Conservation (phyloP, 305 asterid genomes). For the Solanum hybrid region DNA sequence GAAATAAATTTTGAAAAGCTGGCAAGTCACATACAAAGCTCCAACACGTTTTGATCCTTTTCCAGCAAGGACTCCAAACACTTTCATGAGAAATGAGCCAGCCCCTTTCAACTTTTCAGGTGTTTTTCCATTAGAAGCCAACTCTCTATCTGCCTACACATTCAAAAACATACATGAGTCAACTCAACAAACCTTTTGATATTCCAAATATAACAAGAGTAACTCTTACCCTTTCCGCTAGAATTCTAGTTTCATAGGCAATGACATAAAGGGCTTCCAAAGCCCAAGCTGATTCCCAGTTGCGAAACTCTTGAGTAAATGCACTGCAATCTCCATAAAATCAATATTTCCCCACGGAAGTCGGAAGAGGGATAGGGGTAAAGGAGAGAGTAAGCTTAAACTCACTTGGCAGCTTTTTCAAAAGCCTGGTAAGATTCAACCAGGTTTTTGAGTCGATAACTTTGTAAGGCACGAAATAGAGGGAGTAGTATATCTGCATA, state of each 20-base stretch:
- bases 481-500: slow-evolving; percentile 67
- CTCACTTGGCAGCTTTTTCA: slow-evolving; percentile 89
- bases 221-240: slow-evolving; percentile 75
- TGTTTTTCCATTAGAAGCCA: slow-evolving; percentile 75
- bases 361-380: not conserved
- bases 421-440: slow-evolving; percentile 73
- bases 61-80: slow-evolving; percentile 91
- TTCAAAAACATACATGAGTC: slow-evolving; percentile 27
- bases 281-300: slow-evolving; percentile 97
- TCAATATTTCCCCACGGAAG: not conserved
- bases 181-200: not conserved
- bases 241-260: slow-evolving; percentile 82
- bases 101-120: slow-evolving; percentile 89
- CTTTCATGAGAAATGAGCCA: slow-evolving; percentile 96
- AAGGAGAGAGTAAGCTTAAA: slow-evolving; percentile 2
- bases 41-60: slow-evolving; percentile 95
- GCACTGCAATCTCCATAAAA: slow-evolving; percentile 55
- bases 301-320: slow-evolving; percentile 91
- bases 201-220: not conserved
- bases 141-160: slow-evolving; percentile 79
- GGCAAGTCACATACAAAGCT: slow-evolving; percentile 86
- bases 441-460: slow-evolving; percentile 56
- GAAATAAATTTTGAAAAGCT: slow-evolving; percentile 81
- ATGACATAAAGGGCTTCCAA: slow-evolving; percentile 76
- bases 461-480: slow-evolving; percentile 71